Percentiles rank a stretch among this genome's conserved stretches.
phyloP scores from a whole-genome alignment of 176 grass and related monocot species.

The Secale cereale region DNA sequence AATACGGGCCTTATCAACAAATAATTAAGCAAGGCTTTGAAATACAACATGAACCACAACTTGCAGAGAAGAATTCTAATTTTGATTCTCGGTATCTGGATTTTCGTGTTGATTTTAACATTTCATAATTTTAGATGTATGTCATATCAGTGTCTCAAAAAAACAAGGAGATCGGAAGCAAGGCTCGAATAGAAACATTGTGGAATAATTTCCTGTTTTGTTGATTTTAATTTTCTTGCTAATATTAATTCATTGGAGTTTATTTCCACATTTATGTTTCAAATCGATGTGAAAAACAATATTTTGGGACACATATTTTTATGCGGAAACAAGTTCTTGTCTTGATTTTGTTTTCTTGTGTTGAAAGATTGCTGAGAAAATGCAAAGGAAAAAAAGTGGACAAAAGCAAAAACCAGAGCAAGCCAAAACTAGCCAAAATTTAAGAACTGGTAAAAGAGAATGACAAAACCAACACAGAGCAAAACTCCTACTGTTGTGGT shows the following conservation, averaged over 20 bases:
- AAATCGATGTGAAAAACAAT: too few species aligned
- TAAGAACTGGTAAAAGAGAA: neutral
- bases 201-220: too few species aligned
- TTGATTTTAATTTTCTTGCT: too few species aligned
- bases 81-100: neutral
- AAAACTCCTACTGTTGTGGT: too few species aligned
- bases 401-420: neutral
- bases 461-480: neutral
- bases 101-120: neutral
- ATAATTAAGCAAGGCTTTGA: neutral
- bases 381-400: neutral
- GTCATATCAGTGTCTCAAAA: neutral
- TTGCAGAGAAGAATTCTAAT: neutral
- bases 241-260: too few species aligned
- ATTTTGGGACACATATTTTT: too few species aligned
- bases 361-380: neutral
- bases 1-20: neutral
- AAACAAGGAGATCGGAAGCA: neutral
- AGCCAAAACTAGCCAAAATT: neutral
- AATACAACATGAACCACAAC: neutral
- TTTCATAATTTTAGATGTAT: neutral
- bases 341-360: neutral
- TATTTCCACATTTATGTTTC: too few species aligned
- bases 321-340: neutral
- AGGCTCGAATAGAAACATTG: neutral